Evolutionary conservation across 1,139 yeast genomes (phyloP), one percentile per base, ranked within the genome.

Genomic region (Torulaspora globosa): DNA sequence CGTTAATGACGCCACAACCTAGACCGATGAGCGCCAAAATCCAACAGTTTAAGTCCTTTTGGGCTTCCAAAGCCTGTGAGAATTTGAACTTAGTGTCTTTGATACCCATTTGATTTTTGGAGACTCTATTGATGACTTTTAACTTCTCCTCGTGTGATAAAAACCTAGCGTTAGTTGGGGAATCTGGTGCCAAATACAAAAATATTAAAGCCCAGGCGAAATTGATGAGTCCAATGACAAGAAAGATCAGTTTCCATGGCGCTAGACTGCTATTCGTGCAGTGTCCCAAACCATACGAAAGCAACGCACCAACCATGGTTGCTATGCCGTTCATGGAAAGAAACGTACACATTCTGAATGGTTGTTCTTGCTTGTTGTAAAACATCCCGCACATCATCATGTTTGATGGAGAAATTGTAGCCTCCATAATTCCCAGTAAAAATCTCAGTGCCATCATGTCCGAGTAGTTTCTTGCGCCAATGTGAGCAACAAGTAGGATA

Each of bases 291-390:
- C 76, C 78, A 52, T 74, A 75, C 1, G 79, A 75, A 43, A 76
- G 70, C 4, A 70, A 63, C 9, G 76, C 74, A 29, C 80, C 80
- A 12, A 76, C 51, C 37, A 76, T 68, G 14, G 71, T 64, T 14
- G 80, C 80, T 15, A 75, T 53, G 30, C 82, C 82, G 49, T 73
- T 74, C 55, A 69, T 74, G 21, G 75, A 70, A 50, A 75, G 74
- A 70, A 76, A 74, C 31, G 74, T 50, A 43, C 73, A 71, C 36
- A 74, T 72, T 54, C 80, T 63, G 41, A 72, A 64, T 39, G 74
- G 75, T 39, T 74, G 76, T 56, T 77, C 81, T 14, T 67, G 70
- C 49, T 70, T 68, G 28, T 62, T 66, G 56, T 74, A 76, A 69
- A 75, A 76, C 53, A 72, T 74, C 12, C 70, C 56, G 3, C 76